Evolutionary conservation across 768 basidiomycete genomes (phyloP), one percentile per base, ranked within the genome.

Genomic region (Fomitopsis pulvina): DNA sequence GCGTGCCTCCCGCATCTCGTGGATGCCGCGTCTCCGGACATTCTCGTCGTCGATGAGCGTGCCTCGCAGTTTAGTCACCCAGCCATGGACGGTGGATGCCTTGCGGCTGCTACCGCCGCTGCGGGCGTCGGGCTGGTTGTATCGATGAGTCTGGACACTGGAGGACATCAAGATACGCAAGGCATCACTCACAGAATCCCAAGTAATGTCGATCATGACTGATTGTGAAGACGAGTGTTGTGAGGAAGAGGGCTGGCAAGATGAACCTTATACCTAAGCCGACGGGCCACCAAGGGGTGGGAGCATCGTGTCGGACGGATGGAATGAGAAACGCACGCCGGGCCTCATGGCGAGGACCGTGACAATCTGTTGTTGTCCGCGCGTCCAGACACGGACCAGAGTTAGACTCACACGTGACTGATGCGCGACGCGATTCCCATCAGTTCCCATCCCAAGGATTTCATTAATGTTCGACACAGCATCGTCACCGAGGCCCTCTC

Each of bases 1-100:
- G 54, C 64, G 66, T 18, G 85, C 85, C 25, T 75, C 75, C 44
- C 69, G 70, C 81, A 87, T 87, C 65, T 88, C 86, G 45, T 71
- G 71, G 63, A 87, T 86, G 41, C 86, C 86, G 71, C 79, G 56
- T 7, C 48, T 51, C 32, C 85, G 74, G 41, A 83, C 66, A 18
- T 55, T 59, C 60, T 87, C 84, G 59, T 85, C 72, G 29, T 83
- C 84, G 27, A 74, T 60, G 27, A 87, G 69, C 11, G 85, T 87
- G 22, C 85, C 86, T 52, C 85, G 75, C 77, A 81, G 77, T 66
- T 87, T 88, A n/a, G 81, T 79, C 52, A 87, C 69, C 84, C 85
- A 88, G 27, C 86, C 86, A 56, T 88, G 86, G 64, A 85, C 73
- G 10, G 76, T 74, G 5, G 73, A 75, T n/a, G 71, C 60, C 47